Conservation (phyloP, 2,329 filamentous ascomycete genomes). For the Pseudocercospora eumusae region DNA sequence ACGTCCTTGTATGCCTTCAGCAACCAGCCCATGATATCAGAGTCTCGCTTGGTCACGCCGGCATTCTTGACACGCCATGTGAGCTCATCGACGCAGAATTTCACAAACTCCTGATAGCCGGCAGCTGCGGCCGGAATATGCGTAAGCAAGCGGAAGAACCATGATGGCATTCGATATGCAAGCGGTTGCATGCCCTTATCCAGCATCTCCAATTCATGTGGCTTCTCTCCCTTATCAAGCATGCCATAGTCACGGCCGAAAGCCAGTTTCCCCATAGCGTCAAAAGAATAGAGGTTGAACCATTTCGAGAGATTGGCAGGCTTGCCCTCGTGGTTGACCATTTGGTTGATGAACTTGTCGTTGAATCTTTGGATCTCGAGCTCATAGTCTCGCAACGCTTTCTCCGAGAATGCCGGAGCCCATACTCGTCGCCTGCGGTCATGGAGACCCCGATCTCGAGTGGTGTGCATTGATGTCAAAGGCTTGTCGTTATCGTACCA, state of each 20-base stretch:
- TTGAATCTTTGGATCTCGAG: slow-evolving; percentile 42
- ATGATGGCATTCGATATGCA: slow-evolving; percentile 37
- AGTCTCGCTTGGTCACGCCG: slow-evolving; percentile 25
- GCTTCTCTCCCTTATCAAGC: slow-evolving; percentile 40
- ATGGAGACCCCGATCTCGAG: slow-evolving; percentile 43
- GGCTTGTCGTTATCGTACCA: slow-evolving; percentile 46
- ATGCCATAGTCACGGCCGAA: slow-evolving; percentile 49
- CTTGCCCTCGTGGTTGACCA: slow-evolving; percentile 34
- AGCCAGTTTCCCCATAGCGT: slow-evolving; percentile 50
- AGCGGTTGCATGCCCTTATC: slow-evolving; percentile 39
- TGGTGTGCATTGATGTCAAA: slow-evolving; percentile 44
- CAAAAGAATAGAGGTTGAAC: slow-evolving; percentile 49
- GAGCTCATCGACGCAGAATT: slow-evolving; percentile 43
- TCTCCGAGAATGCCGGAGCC: slow-evolving; percentile 47
- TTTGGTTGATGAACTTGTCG: slow-evolving; percentile 40
- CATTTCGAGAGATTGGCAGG: slow-evolving; percentile 45
- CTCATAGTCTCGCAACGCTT: slow-evolving; percentile 47
- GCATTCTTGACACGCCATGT: slow-evolving; percentile 39
- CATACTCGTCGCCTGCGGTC: slow-evolving; percentile 47
- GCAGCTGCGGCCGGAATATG: slow-evolving; percentile 41
- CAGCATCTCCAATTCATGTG: slow-evolving; percentile 44
- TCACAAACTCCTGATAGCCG: slow-evolving; percentile 42
- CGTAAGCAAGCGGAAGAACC: slow-evolving; percentile 42
- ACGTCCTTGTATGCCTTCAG: slow-evolving; percentile 37
- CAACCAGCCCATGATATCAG: slow-evolving; percentile 40